These are phyloP conservation scores for Vitis rupestris DNA, from an alignment of 164 flowering plant genomes.

Conservation along the genomic window DNA sequence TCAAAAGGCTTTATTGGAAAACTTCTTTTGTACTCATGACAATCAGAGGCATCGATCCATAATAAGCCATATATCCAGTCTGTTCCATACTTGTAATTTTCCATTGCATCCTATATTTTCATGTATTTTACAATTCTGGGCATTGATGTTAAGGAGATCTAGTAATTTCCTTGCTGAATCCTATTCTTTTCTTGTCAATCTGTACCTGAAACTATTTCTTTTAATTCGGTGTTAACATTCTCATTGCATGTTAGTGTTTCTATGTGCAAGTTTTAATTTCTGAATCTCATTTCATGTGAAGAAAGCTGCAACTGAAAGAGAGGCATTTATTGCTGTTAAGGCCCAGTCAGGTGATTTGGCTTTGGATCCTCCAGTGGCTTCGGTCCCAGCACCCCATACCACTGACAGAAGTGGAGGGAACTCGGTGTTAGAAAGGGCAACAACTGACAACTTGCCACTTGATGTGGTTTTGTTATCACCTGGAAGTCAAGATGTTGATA, in stretches of 20 bases:
- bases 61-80: no score
- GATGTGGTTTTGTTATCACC: slow-evolving; percentile 17
- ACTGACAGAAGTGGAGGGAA: slow-evolving; percentile 20
- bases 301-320: slow-evolving; percentile 31
- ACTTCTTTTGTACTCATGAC: neutral
- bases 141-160: no score
- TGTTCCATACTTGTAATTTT: no score
- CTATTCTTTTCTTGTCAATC: no score
- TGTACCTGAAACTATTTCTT: no score
- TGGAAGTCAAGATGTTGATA: slow-evolving; percentile 31
- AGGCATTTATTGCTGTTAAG: slow-evolving; percentile 24
- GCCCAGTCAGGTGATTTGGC: slow-evolving; percentile 17
- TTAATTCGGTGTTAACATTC: no score
- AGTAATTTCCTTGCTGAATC: no score
- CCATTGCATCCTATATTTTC: no score
- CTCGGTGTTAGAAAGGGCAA: slow-evolving; percentile 7
- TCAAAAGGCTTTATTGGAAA: neutral
- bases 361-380: slow-evolving; percentile 12
- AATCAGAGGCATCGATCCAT: no score
- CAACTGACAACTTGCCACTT: slow-evolving; percentile 23
- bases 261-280: neutral
- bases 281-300: slow-evolving; percentile 7
- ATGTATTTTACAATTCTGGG: no score
- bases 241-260: no score
- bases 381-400: slow-evolving; percentile 13